A percentile compares a stretch with the other conserved stretches of the same genome.
phyloP scores from a whole-genome alignment of 2,329 filamentous ascomycete genomes.

The Aspergillus arachidicola region DNA sequence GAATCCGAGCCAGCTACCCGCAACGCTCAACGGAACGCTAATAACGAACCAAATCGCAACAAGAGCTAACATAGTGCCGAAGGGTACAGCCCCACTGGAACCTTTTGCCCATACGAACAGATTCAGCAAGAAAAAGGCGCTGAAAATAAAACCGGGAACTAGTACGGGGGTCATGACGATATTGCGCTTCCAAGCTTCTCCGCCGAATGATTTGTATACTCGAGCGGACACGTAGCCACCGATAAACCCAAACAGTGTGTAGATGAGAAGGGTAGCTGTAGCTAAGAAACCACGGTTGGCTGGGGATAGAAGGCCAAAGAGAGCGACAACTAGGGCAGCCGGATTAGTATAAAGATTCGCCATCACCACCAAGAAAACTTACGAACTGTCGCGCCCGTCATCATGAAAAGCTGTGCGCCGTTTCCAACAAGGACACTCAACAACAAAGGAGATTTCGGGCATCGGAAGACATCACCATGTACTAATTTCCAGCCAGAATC shows the following conservation, averaged over 20 bases:
- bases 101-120: conserved; percentile 93
- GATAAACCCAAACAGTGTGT: conserved; percentile 88
- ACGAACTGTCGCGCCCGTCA: conserved; percentile 89
- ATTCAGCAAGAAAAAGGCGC: conserved; percentile 88
- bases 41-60: conserved; percentile 96
- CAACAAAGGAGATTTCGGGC: conserved; percentile 78
- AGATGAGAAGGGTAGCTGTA: conserved; percentile 89
- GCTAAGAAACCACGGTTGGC: conserved; percentile 93
- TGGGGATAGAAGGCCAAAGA: conserved; percentile 91
- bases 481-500: conserved; percentile 99
- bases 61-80: conserved; percentile 94
- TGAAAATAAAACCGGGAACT: conserved; percentile 84
- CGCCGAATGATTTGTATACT: conserved; percentile 91
- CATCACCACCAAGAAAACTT: conserved; percentile 25
- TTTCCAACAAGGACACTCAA: conserved; percentile 89
- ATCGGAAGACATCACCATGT: conserved; percentile 94
- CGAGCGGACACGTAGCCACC: conserved; percentile 88
- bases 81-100: conserved; percentile 91
- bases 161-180: conserved; percentile 84
- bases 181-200: conserved; percentile 92
- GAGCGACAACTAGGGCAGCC: conserved; percentile 66
- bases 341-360: conserved; percentile 12
- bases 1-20: conserved; percentile 92
- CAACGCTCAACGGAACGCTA: conserved; percentile 85
- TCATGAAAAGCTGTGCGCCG: conserved; percentile 94